phyloP scores from a whole-genome alignment of 2,329 filamentous ascomycete genomes.

The Biscogniauxia mediterranea region DNA sequence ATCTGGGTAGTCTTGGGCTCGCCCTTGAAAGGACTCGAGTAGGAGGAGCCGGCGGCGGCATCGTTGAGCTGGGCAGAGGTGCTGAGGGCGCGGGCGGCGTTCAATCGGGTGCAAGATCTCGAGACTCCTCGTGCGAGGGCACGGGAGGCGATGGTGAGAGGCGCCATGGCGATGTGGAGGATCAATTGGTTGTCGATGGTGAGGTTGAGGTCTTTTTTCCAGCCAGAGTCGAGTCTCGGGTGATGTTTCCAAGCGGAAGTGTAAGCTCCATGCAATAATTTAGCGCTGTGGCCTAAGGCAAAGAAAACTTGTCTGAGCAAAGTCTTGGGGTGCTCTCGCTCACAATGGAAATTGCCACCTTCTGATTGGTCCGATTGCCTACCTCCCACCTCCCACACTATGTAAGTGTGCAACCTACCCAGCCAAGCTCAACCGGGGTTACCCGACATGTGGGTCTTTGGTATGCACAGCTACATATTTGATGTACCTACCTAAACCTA shows the following conservation, averaged over 20 bases:
- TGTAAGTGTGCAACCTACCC: no score
- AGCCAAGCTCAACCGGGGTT: neutral
- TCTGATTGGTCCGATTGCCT: conserved; percentile 41
- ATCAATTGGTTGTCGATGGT: conserved; percentile 34
- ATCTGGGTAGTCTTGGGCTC: conserved; percentile 63
- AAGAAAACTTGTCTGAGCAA: conserved; percentile 15
- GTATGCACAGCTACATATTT: no score
- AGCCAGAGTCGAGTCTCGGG: neutral
- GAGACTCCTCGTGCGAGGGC: conserved; percentile 62
- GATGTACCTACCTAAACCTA: no score
- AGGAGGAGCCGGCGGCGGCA: conserved; percentile 38
- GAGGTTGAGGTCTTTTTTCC: conserved; percentile 50
- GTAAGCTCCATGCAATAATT: neutral
- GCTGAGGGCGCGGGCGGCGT: conserved; percentile 53
- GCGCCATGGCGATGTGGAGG: conserved; percentile 55
- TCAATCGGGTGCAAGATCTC: conserved; percentile 38
- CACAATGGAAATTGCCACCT: conserved; percentile 40
- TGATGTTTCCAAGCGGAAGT: neutral
- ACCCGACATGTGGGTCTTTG: neutral
- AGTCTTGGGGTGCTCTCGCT: conserved; percentile 38
- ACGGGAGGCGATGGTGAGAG: conserved; percentile 67
- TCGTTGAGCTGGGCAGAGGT: conserved; percentile 50
- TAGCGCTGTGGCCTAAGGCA: conserved; percentile 42
- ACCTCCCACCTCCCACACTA: no score
- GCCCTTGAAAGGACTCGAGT: conserved; percentile 65